phyloP scores from a whole-genome alignment of 768 basidiomycete genomes.

The Imleria badia region DNA sequence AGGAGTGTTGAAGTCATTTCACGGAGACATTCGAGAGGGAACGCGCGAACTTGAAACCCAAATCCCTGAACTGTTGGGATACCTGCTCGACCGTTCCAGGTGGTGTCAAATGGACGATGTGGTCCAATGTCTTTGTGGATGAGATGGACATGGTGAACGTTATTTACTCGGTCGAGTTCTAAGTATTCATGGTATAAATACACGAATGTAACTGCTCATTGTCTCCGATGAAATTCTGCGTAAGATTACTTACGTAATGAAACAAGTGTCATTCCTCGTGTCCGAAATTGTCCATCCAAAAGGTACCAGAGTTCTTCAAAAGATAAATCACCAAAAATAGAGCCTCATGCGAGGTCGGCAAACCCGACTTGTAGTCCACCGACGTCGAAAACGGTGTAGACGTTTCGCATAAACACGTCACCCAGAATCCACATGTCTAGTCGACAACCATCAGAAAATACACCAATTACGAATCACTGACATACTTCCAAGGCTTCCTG shows the following conservation, averaged over 20 bases:
- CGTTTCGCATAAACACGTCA: constrained; percentile 44
- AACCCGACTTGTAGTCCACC: constrained; percentile 42
- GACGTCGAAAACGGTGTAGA: constrained; percentile 46
- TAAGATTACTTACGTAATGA: background rate
- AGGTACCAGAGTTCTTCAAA: constrained; percentile 1
- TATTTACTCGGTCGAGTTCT: background rate
- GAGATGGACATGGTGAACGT: constrained; percentile 21
- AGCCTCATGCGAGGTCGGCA: constrained; percentile 29
- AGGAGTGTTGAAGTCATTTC: background rate
- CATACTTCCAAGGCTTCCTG: constrained; percentile 23
- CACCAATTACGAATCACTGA: background rate
- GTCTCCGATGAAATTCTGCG: background rate
- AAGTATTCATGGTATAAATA: background rate
- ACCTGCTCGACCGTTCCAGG: constrained; percentile 54
- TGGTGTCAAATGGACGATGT: constrained; percentile 71
- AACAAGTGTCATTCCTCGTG: background rate
- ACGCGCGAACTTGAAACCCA: constrained; percentile 62
- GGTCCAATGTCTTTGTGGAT: constrained; percentile 54
- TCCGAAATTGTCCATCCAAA: background rate
- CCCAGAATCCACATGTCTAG: constrained; percentile 37
- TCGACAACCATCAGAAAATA: background rate
- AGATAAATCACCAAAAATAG: background rate
- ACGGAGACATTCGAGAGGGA: background rate
- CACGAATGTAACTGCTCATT: background rate
- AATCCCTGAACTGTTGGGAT: constrained; percentile 50